Evolutionary conservation across 2,329 filamentous ascomycete species (phyloP), one percentile per base, ranked within the genome.

Genomic region (Akanthomyces dipterigenus): DNA sequence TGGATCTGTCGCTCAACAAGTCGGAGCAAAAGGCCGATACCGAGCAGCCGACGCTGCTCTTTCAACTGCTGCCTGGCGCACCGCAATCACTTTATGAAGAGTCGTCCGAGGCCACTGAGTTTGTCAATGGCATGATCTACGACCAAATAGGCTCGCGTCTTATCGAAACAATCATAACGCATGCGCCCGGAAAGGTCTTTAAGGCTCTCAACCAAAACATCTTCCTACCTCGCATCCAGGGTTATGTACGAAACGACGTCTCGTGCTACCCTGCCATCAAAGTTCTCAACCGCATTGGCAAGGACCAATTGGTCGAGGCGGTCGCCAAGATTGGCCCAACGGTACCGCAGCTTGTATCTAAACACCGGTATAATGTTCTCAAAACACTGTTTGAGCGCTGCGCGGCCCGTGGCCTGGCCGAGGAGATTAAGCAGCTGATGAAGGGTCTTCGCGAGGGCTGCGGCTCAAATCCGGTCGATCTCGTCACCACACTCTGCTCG

Each of bases 71-170:
- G 1, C 92, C 93, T 0, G 93, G 90, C 55, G 90, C 82, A 0
- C 83, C 83, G 1, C 73, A 89, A 55, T 87, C 89, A 0, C 83
- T 96, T 22, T 82, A 82, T 34, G 88, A 93, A 64, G 85, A 85
- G 18, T 85, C 85, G 1, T 89, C 90, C 38, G 88, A 87, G 54
- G 89, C 90, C 4, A 82, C 85, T 12, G 79, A 82, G 18, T 96
- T 98, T 70, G 83, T 98, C 71, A 92, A 90, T 68, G 87, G 89
- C 61, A 84, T 98, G 70, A 80, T 97, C 28, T 98, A 97, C 73
- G 92, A 98, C 70, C 82, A 89, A 1, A 88, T 98, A 56, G 95
- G 95, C 18, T 97, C 93, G 3, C 88, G 93, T 49, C 80, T 99
- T 2, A 81, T 98, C 24, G 95, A 99, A 76, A 91, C 88, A 0